These are phyloP conservation scores for Knufia fluminis DNA, from an alignment of 2,329 filamentous ascomycete species.

Conservation along the genomic window DNA sequence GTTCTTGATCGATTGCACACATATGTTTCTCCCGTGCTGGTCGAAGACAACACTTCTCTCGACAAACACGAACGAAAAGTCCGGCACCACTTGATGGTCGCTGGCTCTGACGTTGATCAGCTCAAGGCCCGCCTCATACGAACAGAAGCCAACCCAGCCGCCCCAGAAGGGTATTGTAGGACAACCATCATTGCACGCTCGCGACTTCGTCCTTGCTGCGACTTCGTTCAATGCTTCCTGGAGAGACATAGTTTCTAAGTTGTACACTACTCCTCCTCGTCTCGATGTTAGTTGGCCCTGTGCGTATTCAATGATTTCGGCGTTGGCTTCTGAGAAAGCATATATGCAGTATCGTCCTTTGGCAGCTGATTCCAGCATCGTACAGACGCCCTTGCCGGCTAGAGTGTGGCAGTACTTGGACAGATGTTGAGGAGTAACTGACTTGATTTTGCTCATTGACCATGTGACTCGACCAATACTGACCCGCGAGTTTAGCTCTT, in stretches of 20 bases:
- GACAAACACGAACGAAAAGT: conserved; percentile 68
- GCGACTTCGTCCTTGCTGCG: conserved; percentile 31
- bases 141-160: conserved; percentile 74
- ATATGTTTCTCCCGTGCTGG: conserved; percentile 51
- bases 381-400: conserved; percentile 12
- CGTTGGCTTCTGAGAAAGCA: conserved; percentile 47
- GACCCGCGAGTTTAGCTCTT: neutral
- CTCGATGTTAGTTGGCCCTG: neutral
- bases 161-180: conserved; percentile 57
- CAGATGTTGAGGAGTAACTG: neutral
- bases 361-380: conserved; percentile 30
- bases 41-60: conserved; percentile 70
- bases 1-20: conserved; percentile 57
- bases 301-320: conserved; percentile 5
- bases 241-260: neutral
- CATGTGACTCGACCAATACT: neutral
- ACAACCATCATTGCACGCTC: conserved; percentile 26
- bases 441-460: neutral
- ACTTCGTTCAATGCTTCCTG: conserved; percentile 17
- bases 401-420: neutral
- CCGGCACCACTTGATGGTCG: conserved; percentile 44
- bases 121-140: conserved; percentile 63
- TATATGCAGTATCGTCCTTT: conserved; percentile 64
- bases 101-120: conserved; percentile 24
- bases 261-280: neutral